Percentiles rank a stretch among this genome's conserved stretches.
phyloP scores from a whole-genome alignment of 768 basidiomycete genomes.

The Asterophora lycoperdoides region DNA sequence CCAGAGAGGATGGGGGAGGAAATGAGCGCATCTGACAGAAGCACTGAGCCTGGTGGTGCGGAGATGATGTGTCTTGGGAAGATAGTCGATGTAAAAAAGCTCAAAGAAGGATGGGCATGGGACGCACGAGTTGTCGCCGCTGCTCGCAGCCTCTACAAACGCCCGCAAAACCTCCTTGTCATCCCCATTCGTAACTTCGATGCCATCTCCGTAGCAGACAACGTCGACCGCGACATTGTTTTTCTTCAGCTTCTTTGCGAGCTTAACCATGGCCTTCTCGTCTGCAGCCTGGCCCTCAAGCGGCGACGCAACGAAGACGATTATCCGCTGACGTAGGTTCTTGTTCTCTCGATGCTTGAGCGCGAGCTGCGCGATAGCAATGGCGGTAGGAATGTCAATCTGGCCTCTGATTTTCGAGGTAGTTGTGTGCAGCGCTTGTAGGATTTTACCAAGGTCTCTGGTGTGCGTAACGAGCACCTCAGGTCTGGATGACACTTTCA shows the following conservation, averaged over 20 bases:
- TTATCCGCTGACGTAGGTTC: slow-evolving; percentile 92
- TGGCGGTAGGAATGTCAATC: slow-evolving; percentile 85
- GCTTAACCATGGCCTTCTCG: slow-evolving; percentile 75
- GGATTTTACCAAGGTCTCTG: slow-evolving; percentile 89
- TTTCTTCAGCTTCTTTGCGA: slow-evolving; percentile 98
- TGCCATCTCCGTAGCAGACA: slow-evolving; percentile 85
- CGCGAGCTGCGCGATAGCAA: slow-evolving; percentile 92
- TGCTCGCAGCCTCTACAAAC: slow-evolving; percentile 80
- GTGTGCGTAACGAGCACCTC: slow-evolving; percentile 96
- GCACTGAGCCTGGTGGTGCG: slow-evolving; percentile 70
- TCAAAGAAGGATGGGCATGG: not conserved
- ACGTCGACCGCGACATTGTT: slow-evolving; percentile 97
- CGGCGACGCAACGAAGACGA: slow-evolving; percentile 92
- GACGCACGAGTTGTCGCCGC: slow-evolving; percentile 82
- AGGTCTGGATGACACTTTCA: slow-evolving; percentile 49
- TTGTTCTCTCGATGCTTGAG: slow-evolving; percentile 98
- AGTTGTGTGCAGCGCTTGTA: slow-evolving; percentile 70
- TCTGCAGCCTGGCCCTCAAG: slow-evolving; percentile 66
- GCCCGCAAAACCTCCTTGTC: slow-evolving; percentile 64
- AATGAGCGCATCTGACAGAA: slow-evolving; percentile 81
- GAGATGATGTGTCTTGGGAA: slow-evolving; percentile 69
- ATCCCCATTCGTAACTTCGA: slow-evolving; percentile 61
- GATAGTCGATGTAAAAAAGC: not conserved
- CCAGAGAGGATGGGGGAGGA: slow-evolving; percentile 78
- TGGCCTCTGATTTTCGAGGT: slow-evolving; percentile 72